Evolutionary conservation across 2,329 filamentous ascomycete species (phyloP), one percentile per base, ranked within the genome.

Genomic region (Trichoderma gracile): DNA sequence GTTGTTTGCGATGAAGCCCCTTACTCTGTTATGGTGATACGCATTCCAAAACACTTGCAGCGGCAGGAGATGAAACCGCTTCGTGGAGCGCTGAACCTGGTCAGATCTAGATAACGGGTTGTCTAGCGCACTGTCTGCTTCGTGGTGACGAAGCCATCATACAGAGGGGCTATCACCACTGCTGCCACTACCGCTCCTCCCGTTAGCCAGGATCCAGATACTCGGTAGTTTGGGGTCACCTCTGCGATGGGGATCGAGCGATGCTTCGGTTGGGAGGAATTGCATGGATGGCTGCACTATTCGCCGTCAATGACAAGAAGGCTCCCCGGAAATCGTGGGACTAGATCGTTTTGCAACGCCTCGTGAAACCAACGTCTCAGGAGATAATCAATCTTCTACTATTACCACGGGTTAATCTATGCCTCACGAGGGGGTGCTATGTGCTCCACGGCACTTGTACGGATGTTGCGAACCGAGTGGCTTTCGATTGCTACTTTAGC

Each of bases 401-500:
- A 45, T 45, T 19, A 21, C 12, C 54, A 30, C 2, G 25, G 10
- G 54, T 2, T 45, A 43, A 53, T 33, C 57, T 23, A 60, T 38
- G 3, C 15, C 47, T 61, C 47, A 52, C 17, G 57, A 43, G 38
- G 23, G 14, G 19, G 30, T 17, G 21, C 15, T 42, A 15, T 15
- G 19, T 21, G 57, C 43, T 45, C n/a, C 52, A 21, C 43, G 47
- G 33, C 33, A 38, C 12, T 14, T 38, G 33, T 52, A 21, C 33
- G 46, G 45, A 8, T 42, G 9, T 8, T 14, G 19, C 7, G 17
- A 47, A 27, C 42, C 27, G 27, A 63, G 52, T 63, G 59, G 59
- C 52, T 63, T 49, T 62, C 21, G 25, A 54, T 62, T 62, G 40
- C 59, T 45, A 46, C 49, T 45, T 63, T 43, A 63, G 50, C 50